Percentiles rank a stretch among this genome's conserved stretches.
These are phyloP conservation scores for Citrus hindsii DNA, from an alignment of 345 rosid species.

Conservation along the genomic window DNA sequence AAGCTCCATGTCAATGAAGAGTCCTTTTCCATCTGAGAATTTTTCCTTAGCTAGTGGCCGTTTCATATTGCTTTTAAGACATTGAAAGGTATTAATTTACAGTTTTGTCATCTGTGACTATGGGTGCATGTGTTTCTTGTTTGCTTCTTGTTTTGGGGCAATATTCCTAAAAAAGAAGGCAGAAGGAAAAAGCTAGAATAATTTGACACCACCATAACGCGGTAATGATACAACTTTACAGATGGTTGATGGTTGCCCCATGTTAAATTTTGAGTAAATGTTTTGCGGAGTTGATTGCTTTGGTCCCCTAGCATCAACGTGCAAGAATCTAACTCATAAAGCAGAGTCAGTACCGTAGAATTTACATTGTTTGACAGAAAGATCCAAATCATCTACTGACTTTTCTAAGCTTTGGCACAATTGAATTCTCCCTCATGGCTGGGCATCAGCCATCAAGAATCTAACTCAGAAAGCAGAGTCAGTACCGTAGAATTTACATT, in stretches of 20 bases:
- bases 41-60: neutral
- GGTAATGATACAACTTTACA: too few relatives aligned
- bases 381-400: neutral
- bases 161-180: neutral
- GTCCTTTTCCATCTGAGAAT: neutral
- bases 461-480: neutral
- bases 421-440: too few relatives aligned
- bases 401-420: neutral
- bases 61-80: neutral
- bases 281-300: neutral
- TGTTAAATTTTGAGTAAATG: neutral
- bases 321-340: neutral
- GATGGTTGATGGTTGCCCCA: neutral
- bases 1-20: neutral
- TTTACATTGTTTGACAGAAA: neutral
- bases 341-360: neutral
- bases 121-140: neutral
- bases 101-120: neutral
- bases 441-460: too few relatives aligned
- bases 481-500: neutral
- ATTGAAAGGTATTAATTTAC: neutral
- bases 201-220: too few relatives aligned
- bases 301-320: neutral
- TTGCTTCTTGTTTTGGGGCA: neutral
- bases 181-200: neutral